Percentiles rank a stretch among this genome's conserved stretches.
Conservation (phyloP, 768 basidiomycete species). For the Rhodotorula sphaerocarpa region DNA sequence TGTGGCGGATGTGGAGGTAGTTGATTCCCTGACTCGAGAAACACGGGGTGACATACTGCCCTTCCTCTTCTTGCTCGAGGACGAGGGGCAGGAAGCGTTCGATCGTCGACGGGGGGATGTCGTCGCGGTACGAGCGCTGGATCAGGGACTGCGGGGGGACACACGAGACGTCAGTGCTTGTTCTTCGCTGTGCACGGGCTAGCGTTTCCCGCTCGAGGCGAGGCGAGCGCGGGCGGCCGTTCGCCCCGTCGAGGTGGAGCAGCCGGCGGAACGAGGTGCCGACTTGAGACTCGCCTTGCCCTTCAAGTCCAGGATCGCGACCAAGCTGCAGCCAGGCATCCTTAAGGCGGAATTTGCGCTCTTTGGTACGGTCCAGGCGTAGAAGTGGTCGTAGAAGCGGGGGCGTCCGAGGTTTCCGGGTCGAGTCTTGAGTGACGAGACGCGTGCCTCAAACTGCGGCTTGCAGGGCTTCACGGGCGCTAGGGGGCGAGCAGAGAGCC, state of each 20-base stretch:
- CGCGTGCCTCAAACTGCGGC: no score
- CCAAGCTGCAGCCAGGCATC: constrained; percentile 49
- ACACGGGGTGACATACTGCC: constrained; percentile 89
- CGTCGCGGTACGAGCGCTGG: constrained; percentile 91
- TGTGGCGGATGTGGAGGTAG: constrained; percentile 97
- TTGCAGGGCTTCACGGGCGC: no score
- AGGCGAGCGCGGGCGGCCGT: no score
- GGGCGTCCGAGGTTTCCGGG: no score
- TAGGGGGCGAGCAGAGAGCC: no score
- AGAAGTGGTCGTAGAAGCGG: no score
- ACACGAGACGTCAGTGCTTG: background rate
- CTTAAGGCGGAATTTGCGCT: background rate
- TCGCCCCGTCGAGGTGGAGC: background rate
- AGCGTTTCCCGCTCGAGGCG: no score
- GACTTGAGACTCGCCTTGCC: constrained; percentile 55
- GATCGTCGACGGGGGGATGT: constrained; percentile 78
- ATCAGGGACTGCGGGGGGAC: constrained; percentile 58
- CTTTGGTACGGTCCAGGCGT: no score
- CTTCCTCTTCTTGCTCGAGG: constrained; percentile 94
- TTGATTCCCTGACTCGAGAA: constrained; percentile 92
- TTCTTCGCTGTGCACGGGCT: no score
- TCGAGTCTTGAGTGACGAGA: no score
- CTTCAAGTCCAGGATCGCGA: constrained; percentile 96
- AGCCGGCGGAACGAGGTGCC: background rate
- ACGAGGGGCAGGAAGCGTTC: constrained; percentile 89